phyloP scores from a whole-genome alignment of 345 rosid species.

The Trapa incisa region DNA sequence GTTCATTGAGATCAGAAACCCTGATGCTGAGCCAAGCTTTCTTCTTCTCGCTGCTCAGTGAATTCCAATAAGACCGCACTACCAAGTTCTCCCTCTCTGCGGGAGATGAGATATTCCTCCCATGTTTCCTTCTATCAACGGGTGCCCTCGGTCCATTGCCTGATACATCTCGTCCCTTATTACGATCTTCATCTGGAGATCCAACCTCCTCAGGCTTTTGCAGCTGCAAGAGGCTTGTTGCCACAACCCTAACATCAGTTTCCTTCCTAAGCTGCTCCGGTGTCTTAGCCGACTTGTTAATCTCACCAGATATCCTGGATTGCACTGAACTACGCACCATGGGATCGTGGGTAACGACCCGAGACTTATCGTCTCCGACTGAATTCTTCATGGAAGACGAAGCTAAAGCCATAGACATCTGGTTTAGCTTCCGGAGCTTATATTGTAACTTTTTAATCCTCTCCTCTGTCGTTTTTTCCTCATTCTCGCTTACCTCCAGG shows the following conservation, averaged over 20 bases:
- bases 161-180: constrained; percentile 29
- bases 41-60: constrained; percentile 40
- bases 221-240: constrained; percentile 58
- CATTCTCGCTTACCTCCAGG: constrained; percentile 17
- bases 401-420: constrained; percentile 58
- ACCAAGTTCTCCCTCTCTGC: constrained; percentile 55
- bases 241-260: constrained; percentile 90
- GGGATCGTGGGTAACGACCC: constrained; percentile 66
- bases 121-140: constrained; percentile 62
- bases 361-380: constrained; percentile 71
- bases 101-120: constrained; percentile 43
- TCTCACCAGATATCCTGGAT: constrained; percentile 72
- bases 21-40: constrained; percentile 46
- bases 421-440: constrained; percentile 58
- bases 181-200: constrained; percentile 21
- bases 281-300: constrained; percentile 81
- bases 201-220: constrained; percentile 48
- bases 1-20: constrained; percentile 38
- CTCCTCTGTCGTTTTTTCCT: constrained; percentile 53
- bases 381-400: constrained; percentile 71
- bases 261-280: constrained; percentile 81
- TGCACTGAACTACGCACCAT: constrained; percentile 65
- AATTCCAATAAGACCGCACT: constrained; percentile 47
- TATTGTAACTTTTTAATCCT: constrained; percentile 62
- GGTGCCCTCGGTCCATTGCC: constrained; percentile 40